Percentiles rank a stretch among this genome's conserved stretches.
Evolutionary conservation across 495 filamentous ascomycete genomes (phyloP).

Genomic region (Hypomontagnella submonticulosa): DNA sequence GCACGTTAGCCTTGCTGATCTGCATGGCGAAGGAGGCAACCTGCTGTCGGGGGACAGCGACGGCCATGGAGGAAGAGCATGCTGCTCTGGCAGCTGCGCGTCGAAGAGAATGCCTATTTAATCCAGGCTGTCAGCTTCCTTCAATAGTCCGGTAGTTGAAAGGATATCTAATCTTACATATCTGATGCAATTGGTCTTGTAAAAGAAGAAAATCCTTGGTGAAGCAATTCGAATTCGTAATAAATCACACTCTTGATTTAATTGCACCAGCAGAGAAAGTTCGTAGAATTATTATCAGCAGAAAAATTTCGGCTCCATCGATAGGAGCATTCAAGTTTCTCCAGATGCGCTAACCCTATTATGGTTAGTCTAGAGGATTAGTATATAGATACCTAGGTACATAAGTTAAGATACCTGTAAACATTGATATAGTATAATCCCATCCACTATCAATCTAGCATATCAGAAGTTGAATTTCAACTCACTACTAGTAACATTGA

Average conservation of each 20-base stretch:
- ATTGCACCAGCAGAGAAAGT: too few relatives aligned
- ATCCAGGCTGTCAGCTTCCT: slow-evolving; percentile 19
- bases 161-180: background rate
- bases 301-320: too few relatives aligned
- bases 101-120: slow-evolving; percentile 64
- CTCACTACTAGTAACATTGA: too few relatives aligned
- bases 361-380: too few relatives aligned
- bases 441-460: too few relatives aligned
- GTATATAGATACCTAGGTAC: too few relatives aligned
- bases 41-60: slow-evolving; percentile 55
- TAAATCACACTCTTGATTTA: background rate
- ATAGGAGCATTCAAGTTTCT: too few relatives aligned
- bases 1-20: slow-evolving; percentile 37
- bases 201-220: background rate
- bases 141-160: background rate
- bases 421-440: too few relatives aligned
- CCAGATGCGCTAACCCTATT: too few relatives aligned
- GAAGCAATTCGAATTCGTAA: background rate
- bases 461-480: too few relatives aligned
- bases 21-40: slow-evolving; percentile 46
- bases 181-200: background rate
- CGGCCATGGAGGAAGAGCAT: slow-evolving; percentile 58
- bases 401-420: too few relatives aligned
- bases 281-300: too few relatives aligned
- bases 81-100: slow-evolving; percentile 67